These are phyloP conservation scores for Fusarium sambucinum DNA, from an alignment of 2,329 filamentous ascomycete genomes.

Conservation along the genomic window DNA sequence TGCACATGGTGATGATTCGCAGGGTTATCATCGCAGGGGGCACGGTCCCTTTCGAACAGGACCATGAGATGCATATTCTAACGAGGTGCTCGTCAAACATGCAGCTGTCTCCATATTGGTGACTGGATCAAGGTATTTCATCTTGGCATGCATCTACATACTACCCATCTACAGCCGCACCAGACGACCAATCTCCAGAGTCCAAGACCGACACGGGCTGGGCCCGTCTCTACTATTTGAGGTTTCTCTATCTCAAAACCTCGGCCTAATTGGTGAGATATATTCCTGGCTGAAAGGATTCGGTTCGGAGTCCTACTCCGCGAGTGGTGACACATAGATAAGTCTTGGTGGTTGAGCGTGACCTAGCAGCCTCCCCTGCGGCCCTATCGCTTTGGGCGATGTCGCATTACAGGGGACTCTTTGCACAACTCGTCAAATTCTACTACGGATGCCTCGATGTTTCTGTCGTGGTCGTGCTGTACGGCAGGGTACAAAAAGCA, in stretches of 20 bases:
- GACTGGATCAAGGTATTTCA: slow-evolving; percentile 16
- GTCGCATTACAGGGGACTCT: slow-evolving; percentile 15
- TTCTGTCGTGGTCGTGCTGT: neutral
- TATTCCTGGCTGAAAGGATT: neutral
- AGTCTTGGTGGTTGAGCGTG: neutral
- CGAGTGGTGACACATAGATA: slow-evolving; percentile 15
- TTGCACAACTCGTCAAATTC: slow-evolving; percentile 13
- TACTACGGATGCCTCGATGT: slow-evolving; percentile 1
- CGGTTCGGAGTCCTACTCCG: slow-evolving; percentile 13
- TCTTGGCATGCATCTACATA: slow-evolving; percentile 30
- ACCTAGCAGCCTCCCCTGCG: slow-evolving; percentile 12
- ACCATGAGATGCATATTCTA: slow-evolving; percentile 37
- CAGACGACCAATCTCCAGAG: neutral
- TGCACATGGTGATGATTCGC: slow-evolving; percentile 33
- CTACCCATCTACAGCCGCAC: slow-evolving; percentile 16
- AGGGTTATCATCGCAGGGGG: slow-evolving; percentile 23
- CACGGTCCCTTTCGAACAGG: slow-evolving; percentile 26
- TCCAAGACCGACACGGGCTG: slow-evolving; percentile 8
- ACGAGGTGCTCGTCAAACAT: slow-evolving; percentile 37
- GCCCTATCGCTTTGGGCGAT: slow-evolving; percentile 11
- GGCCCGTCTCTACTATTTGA: slow-evolving; percentile 4
- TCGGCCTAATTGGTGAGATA: neutral
- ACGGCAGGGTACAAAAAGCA: neutral
- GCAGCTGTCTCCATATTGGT: slow-evolving; percentile 36
- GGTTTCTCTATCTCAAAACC: neutral